A percentile compares a stretch with the other conserved stretches of the same genome.
These are phyloP conservation scores for Penicillium sp. DNA, from an alignment of 2,329 filamentous ascomycete species.

Conservation along the genomic window DNA sequence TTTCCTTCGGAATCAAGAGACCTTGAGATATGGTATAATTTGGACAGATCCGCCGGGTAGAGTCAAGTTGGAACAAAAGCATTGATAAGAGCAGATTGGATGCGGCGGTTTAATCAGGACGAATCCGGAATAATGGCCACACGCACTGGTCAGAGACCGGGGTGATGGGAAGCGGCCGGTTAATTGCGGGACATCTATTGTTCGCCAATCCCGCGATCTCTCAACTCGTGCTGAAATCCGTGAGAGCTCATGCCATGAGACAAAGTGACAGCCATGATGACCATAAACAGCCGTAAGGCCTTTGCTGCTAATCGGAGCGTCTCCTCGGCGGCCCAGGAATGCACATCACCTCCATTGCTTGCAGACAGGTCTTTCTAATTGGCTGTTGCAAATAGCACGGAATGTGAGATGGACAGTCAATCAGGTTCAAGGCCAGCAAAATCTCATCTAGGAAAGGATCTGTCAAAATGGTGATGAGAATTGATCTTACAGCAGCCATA, in stretches of 20 bases:
- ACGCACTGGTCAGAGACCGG: neutral
- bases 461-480: neutral
- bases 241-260: neutral
- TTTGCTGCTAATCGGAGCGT: conserved; percentile 4
- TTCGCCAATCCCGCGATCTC: neutral
- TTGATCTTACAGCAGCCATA: neutral
- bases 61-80: neutral
- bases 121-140: neutral
- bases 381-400: neutral
- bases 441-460: neutral
- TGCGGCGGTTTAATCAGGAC: neutral
- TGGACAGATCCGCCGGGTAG: neutral
- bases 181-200: neutral
- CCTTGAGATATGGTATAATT: neutral
- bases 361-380: neutral
- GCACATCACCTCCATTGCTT: neutral
- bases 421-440: neutral
- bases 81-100: neutral
- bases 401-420: conserved; percentile 5
- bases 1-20: too few relatives aligned
- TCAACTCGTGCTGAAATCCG: neutral
- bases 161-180: neutral
- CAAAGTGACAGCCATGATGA: neutral
- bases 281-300: neutral
- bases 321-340: conserved; percentile 6